Conservation (phyloP, 2,329 filamentous ascomycete genomes). For the Pestalotiopsis fici region DNA sequence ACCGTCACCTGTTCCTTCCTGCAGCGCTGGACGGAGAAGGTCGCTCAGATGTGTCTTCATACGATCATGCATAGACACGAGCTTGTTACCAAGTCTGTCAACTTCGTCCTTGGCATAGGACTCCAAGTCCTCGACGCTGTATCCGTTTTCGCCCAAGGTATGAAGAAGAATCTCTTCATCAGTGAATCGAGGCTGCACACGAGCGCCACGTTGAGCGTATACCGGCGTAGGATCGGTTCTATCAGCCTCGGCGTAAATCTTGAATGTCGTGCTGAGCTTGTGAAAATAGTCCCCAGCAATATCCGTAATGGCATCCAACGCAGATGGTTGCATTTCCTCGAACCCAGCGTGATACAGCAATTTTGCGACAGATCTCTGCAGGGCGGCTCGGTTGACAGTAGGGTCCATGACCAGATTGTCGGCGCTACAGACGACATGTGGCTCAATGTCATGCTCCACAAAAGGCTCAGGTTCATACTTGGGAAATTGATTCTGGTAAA, state of each 20-base stretch:
- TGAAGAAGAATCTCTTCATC: slow-evolving; percentile 87
- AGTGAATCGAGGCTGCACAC: slow-evolving; percentile 68
- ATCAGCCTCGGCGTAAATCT: slow-evolving; percentile 80
- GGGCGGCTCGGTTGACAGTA: slow-evolving; percentile 76
- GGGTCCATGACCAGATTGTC: slow-evolving; percentile 86
- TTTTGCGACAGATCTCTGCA: slow-evolving; percentile 91
- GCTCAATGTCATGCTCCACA: slow-evolving; percentile 79
- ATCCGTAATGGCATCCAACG: slow-evolving; percentile 86
- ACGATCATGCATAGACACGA: slow-evolving; percentile 84
- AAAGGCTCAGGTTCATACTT: slow-evolving; percentile 94
- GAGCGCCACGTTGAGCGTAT: slow-evolving; percentile 39
- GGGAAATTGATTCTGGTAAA: slow-evolving; percentile 97
- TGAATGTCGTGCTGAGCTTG: slow-evolving; percentile 79
- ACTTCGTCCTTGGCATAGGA: slow-evolving; percentile 89
- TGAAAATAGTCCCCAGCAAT: slow-evolving; percentile 87
- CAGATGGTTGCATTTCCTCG: slow-evolving; percentile 94
- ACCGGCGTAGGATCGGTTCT: slow-evolving; percentile 61
- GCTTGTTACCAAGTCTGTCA: slow-evolving; percentile 79
- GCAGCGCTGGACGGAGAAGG: slow-evolving; percentile 84
- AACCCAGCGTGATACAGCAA: slow-evolving; percentile 96
- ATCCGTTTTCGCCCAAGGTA: slow-evolving; percentile 79
- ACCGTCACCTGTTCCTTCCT: slow-evolving; percentile 79
- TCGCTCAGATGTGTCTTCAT: slow-evolving; percentile 95
- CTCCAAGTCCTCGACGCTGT: slow-evolving; percentile 80
- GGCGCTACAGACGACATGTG: slow-evolving; percentile 89